Evolutionary conservation across 495 filamentous ascomycete genomes (phyloP).

Genomic region (Cercophora samala): DNA sequence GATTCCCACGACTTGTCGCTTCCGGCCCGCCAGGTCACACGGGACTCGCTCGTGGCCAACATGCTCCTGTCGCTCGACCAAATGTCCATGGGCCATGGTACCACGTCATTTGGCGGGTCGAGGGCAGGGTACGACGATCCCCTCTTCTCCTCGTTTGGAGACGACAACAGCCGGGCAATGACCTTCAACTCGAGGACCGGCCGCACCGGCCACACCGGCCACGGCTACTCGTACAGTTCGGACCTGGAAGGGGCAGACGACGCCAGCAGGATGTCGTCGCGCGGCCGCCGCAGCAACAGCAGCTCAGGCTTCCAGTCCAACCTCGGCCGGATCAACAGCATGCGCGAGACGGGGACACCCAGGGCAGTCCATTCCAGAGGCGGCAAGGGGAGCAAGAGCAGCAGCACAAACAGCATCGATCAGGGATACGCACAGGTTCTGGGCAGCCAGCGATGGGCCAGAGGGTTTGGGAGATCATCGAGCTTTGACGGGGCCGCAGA

Average conservation of each 20-base stretch:
- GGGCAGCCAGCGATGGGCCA: slow-evolving; percentile 55
- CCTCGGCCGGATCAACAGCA: slow-evolving; percentile 62
- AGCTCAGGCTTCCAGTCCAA: slow-evolving; percentile 66
- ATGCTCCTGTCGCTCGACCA: slow-evolving; percentile 88
- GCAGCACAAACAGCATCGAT: slow-evolving; percentile 64
- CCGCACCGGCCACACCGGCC: slow-evolving; percentile 60
- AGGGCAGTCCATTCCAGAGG: slow-evolving; percentile 46
- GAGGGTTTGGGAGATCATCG: slow-evolving; percentile 60
- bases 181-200: slow-evolving; percentile 36
- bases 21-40: slow-evolving; percentile 66
- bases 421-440: slow-evolving; percentile 56
- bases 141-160: slow-evolving; percentile 22
- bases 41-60: slow-evolving; percentile 87
- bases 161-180: slow-evolving; percentile 35
- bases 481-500: slow-evolving; percentile 70
- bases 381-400: slow-evolving; percentile 71
- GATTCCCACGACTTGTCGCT: slow-evolving; percentile 90
- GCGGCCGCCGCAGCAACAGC: slow-evolving; percentile 74
- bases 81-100: slow-evolving; percentile 54
- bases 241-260: slow-evolving; percentile 66
- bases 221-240: slow-evolving; percentile 71
- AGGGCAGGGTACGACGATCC: slow-evolving; percentile 32
- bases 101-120: slow-evolving; percentile 19
- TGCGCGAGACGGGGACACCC: slow-evolving; percentile 47
- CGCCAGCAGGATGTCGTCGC: slow-evolving; percentile 50